These are phyloP conservation scores for Sugiyamaella marilandica DNA, from an alignment of 805 yeast genomes.

Conservation along the genomic window DNA sequence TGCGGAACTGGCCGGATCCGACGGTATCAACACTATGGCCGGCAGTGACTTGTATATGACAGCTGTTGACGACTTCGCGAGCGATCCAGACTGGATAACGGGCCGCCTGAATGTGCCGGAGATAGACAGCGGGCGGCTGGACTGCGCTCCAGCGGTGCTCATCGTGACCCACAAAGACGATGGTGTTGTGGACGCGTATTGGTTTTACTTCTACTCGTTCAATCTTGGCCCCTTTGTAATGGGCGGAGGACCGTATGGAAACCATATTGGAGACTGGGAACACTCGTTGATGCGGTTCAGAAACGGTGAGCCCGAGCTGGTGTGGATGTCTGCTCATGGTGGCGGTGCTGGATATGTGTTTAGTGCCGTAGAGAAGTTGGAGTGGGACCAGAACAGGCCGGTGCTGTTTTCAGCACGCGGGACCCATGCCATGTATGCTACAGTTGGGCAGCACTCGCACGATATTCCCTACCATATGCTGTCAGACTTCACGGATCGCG, in stretches of 20 bases:
- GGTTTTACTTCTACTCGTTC: slow-evolving; percentile 95
- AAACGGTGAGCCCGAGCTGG: slow-evolving; percentile 70
- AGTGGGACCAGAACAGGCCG: slow-evolving; percentile 49
- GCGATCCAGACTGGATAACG: slow-evolving; percentile 79
- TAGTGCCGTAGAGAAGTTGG: slow-evolving; percentile 65
- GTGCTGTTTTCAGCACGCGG: slow-evolving; percentile 88
- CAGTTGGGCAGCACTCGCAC: slow-evolving; percentile 95
- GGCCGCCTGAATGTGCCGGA: slow-evolving; percentile 67
- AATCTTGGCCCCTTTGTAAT: slow-evolving; percentile 94
- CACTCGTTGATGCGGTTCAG: slow-evolving; percentile 83
- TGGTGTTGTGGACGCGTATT: slow-evolving; percentile 91
- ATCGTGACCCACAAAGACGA: slow-evolving; percentile 89
- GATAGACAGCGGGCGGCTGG: slow-evolving; percentile 62
- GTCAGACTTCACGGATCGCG: slow-evolving; percentile 91
- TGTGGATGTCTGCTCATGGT: slow-evolving; percentile 98
- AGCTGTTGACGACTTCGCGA: slow-evolving; percentile 63
- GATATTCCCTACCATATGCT: slow-evolving; percentile 90
- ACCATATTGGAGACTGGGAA: slow-evolving; percentile 98
- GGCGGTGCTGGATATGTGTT: slow-evolving; percentile 90
- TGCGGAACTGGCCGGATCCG: slow-evolving; percentile 9
- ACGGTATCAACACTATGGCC: slow-evolving; percentile 32
- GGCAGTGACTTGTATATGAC: slow-evolving; percentile 50
- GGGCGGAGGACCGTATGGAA: slow-evolving; percentile 97
- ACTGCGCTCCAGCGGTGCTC: slow-evolving; percentile 72
- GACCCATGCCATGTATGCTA: slow-evolving; percentile 93